Evolutionary conservation across 768 basidiomycete genomes (phyloP), one percentile per base, ranked within the genome.

Genomic region (Dendrothele bispora): DNA sequence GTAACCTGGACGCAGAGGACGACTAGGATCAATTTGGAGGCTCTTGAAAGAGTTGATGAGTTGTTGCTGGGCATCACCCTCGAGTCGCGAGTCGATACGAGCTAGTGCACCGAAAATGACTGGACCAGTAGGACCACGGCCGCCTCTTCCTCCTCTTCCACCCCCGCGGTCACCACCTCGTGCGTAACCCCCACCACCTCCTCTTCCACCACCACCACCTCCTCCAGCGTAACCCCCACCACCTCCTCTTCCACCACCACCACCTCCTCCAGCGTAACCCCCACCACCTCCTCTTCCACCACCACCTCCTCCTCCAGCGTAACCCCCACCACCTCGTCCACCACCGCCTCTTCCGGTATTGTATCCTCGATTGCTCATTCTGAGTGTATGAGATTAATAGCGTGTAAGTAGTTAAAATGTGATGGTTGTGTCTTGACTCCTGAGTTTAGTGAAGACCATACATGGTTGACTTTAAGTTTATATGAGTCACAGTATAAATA

Each of bases 1-100:
- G 51, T 66, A 86, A 1, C 79, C 80, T 1, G 82, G 80, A 17
- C 83, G 73, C 6, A 79, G 63, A 8, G 83, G 82, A 7, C 68
- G 66, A 24, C 66, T 66, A 4, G 67, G 63, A 2, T 59, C 54
- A 26, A 63, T 39, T 22, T 61, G 59, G 21, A 72, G 51, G 0
- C 63, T 57, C 38, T 66, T 67, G 61, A 73, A 75, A 1, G 65
- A 59, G 20, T 58, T 50, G 27, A 80, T 63, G 17, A 81, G 69
- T 28, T 65, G 39, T 20, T 73, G 67, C 28, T 60, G 65, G 8
- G 55, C 36, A 7, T 27, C 7, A 14, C 63, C 60, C 15, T 64
- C 45, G 5, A 77, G 66, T 10, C 70, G 68, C 11, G 65, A 22
- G 17, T 73, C 68, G 30, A 73, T 50, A n/a, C 51, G 61, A 4